These are phyloP conservation scores for Trifolium dubium DNA, from an alignment of 306 rosid genomes.

Conservation along the genomic window DNA sequence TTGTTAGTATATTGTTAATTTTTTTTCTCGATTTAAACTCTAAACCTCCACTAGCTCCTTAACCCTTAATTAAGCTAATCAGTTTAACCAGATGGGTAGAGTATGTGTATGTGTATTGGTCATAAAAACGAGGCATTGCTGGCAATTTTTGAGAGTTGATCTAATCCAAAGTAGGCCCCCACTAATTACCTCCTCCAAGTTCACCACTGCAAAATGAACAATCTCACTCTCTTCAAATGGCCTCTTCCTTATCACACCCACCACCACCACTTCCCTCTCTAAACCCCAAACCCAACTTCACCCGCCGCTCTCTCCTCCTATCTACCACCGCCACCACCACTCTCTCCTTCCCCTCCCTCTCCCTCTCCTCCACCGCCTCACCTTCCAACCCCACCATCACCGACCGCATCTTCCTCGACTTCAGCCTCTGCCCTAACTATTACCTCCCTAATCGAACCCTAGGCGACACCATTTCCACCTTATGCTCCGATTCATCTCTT, in stretches of 20 bases:
- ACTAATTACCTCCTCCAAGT: neutral
- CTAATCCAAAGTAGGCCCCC: conserved; percentile 44
- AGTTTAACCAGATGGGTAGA: no score
- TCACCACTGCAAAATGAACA: conserved; percentile 24
- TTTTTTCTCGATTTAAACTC: no score
- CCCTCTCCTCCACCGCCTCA: conserved; percentile 15
- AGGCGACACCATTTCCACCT: conserved; percentile 50
- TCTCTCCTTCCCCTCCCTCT: conserved; percentile 49
- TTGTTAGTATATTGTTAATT: no score
- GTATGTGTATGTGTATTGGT: no score
- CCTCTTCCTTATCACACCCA: conserved; percentile 42
- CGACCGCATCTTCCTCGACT: conserved; percentile 89
- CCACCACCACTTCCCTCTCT: conserved; percentile 37
- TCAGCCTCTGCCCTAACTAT: conserved; percentile 81
- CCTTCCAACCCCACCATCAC: conserved; percentile 74
- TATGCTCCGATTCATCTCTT: conserved; percentile 74
- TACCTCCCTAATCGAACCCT: conserved; percentile 67
- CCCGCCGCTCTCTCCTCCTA: conserved; percentile 36
- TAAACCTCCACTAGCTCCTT: no score
- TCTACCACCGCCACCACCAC: conserved; percentile 55
- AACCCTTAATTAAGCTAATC: no score
- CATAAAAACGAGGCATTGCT: neutral
- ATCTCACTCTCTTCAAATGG: conserved; percentile 52
- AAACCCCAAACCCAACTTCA: conserved; percentile 24
- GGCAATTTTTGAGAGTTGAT: neutral